Base-by-base conservation (phyloP, 106 monocot species). In the Alisma plantagoaquatica region DNA sequence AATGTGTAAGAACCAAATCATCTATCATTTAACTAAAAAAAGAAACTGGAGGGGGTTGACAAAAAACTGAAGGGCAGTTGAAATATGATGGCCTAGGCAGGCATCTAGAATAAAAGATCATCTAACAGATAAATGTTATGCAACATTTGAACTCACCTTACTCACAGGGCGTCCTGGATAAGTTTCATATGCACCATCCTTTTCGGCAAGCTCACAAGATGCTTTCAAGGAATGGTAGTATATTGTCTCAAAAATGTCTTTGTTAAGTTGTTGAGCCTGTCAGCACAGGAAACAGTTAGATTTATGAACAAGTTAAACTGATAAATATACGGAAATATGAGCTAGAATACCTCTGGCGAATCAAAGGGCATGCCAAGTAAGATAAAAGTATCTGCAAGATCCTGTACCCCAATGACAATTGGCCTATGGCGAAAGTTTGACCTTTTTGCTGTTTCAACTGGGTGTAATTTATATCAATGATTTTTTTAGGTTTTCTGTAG, bases 331-430 rank as follows among this genome's bases (percentile, higher is more conserved):
- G n/a, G n/a, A n/a, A n/a, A n/a, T n/a, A n/a, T n/a, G n/a, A n/a
- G n/a, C n/a, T n/a, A n/a, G 23, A 30, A 15, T 49, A 84, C 91
- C 84, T 86, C 75, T 54, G 60, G 57, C 29, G 85, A 91, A 68
- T 86, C 91, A 85, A 91, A 91, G 28, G 91, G 78, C 86, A 91
- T 75, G 43, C 91, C 91, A 28, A 91, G 86, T 47, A 91, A 52
- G 25, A 91, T 86, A 38, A 86, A 91, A 33, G 85, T 73, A 73
- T 91, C 91, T 63, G 81, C 91, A 49, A 91, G 62, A 43, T 81
- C 91, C 65, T 91, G 91, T 28, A 91, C 85, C 10, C 85, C 85
- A 23, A 91, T 78, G 21, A 84, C 91, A 67, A 91, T 91, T 49
- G 85, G 63, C 20, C 63, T 41, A 42, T 63, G 63, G 2, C 52